Percentiles rank a stretch among this genome's conserved stretches.
These are phyloP conservation scores for Scleroderma citrinum DNA, from an alignment of 768 basidiomycete genomes.

Conservation along the genomic window DNA sequence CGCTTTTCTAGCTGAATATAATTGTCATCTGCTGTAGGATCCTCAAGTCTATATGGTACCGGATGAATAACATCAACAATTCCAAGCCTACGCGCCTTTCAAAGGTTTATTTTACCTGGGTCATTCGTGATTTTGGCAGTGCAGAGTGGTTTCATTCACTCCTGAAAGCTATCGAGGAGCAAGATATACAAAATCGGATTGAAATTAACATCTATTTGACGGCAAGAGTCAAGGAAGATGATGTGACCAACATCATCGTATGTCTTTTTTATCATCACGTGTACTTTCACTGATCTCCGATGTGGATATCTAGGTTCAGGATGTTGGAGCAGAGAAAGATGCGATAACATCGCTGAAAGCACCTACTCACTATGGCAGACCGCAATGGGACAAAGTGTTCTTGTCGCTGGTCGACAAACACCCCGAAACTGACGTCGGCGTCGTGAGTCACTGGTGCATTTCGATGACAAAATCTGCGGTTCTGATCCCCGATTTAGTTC, in stretches of 20 bases:
- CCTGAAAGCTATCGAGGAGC: conserved; percentile 87
- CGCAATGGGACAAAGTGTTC: conserved; percentile 80
- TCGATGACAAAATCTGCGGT: not conserved
- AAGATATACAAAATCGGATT: conserved; percentile 78
- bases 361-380: conserved; percentile 89
- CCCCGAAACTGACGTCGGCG: conserved; percentile 83
- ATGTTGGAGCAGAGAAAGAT: conserved; percentile 90
- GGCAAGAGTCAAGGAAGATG: conserved; percentile 84
- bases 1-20: not conserved
- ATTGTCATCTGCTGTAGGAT: conserved; percentile 41
- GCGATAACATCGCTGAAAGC: conserved; percentile 84
- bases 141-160: conserved; percentile 95
- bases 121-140: conserved; percentile 86
- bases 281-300: conserved; percentile 1
- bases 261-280: conserved; percentile 14
- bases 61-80: conserved; percentile 81
- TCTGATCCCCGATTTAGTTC: conserved; percentile 37
- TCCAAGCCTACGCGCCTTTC: conserved; percentile 76
- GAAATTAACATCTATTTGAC: conserved; percentile 96
- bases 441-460: conserved; percentile 41
- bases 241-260: conserved; percentile 89
- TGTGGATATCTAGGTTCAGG: conserved; percentile 51
- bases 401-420: conserved; percentile 74
- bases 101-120: conserved; percentile 94
- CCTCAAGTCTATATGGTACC: conserved; percentile 91